Conservation (phyloP, 164 flowering plant species). For the Vitis riparia region DNA sequence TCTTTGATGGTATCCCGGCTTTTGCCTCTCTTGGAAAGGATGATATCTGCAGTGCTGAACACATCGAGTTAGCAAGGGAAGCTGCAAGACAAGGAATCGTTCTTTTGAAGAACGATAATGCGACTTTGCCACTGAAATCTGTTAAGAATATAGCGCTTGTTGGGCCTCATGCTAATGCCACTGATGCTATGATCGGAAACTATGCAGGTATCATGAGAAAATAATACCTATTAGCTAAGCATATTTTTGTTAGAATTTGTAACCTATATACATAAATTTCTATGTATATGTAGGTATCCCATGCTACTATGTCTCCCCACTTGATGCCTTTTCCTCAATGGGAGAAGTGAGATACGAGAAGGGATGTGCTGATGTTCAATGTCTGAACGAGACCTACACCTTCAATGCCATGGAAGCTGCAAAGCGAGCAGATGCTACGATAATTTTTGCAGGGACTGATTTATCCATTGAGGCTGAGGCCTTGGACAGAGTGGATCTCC, state of each 20-base stretch:
- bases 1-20: too few species aligned
- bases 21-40: too few species aligned
- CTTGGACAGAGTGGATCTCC: constrained; percentile 15
- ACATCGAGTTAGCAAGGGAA: too few species aligned
- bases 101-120: too few species aligned
- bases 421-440: background rate
- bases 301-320: constrained; percentile 12
- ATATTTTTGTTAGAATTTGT: too few species aligned
- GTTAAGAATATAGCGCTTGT: background rate
- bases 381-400: constrained; percentile 3
- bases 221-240: too few species aligned
- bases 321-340: constrained; percentile 14
- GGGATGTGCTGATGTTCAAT: constrained; percentile 13
- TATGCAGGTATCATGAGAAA: constrained; percentile 7
- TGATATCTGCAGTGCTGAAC: too few species aligned
- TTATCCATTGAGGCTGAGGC: constrained; percentile 16
- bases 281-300: constrained; percentile 4
- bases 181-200: constrained; percentile 10
- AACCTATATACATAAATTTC: too few species aligned
- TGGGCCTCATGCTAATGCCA: constrained; percentile 11
- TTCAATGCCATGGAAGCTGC: constrained; percentile 15
- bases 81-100: too few species aligned
- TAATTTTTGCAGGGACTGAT: constrained; percentile 19
- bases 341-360: background rate
- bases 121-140: too few species aligned